Conservation (phyloP, 768 basidiomycete species). For the Scleroderma bovista region DNA sequence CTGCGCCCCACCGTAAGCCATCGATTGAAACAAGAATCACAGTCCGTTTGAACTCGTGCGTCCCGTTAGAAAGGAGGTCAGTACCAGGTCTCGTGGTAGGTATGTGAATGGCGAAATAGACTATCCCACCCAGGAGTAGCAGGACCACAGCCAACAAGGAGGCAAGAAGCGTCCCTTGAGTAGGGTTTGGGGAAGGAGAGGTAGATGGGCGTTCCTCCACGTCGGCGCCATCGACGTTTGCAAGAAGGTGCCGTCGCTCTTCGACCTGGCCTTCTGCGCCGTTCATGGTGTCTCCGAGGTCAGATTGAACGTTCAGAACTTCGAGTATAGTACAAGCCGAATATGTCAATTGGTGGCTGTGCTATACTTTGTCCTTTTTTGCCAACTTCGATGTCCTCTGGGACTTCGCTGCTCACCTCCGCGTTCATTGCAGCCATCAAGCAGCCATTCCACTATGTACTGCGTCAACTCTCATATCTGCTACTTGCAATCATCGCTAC, state of each 20-base stretch:
- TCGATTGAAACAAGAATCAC: slow-evolving; percentile 86
- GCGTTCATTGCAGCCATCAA: slow-evolving; percentile 8
- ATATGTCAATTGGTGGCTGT: slow-evolving; percentile 19
- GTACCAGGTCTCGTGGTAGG: not conserved
- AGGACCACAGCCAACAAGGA: slow-evolving; percentile 12
- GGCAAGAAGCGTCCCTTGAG: not conserved
- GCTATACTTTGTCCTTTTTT: not conserved
- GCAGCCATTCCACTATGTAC: slow-evolving; percentile 11
- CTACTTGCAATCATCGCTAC: slow-evolving; percentile 65
- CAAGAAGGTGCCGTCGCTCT: slow-evolving; percentile 20
- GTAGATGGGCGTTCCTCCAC: slow-evolving; percentile 1
- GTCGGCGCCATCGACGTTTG: slow-evolving; percentile 7
- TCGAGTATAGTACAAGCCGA: too few species aligned
- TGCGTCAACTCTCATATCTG: slow-evolving; percentile 30
- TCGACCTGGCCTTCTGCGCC: slow-evolving; percentile 14
- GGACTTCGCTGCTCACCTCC: not conserved
- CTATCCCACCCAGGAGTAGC: slow-evolving; percentile 8
- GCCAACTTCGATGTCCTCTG: not conserved
- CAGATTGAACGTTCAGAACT: too few species aligned
- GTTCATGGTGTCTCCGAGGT: not conserved
- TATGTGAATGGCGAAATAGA: slow-evolving; percentile 1
- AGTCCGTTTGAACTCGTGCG: slow-evolving; percentile 74
- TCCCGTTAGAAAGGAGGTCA: slow-evolving; percentile 65
- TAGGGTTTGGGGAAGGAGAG: not conserved
- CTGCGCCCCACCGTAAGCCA: slow-evolving; percentile 56